Base-by-base conservation (phyloP, 1,139 yeast species). In the Schwanniomyces etchellsii region DNA sequence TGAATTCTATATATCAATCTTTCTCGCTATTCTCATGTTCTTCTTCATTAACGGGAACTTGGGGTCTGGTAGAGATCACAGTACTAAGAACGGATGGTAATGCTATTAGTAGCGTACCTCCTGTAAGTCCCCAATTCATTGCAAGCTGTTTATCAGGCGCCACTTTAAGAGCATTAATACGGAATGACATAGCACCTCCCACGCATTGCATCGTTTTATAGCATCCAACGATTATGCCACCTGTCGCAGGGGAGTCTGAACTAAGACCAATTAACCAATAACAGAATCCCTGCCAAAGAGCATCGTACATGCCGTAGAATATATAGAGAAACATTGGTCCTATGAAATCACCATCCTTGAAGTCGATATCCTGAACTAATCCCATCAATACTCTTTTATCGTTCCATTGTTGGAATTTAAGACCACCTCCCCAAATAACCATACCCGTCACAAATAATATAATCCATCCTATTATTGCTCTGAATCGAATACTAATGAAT, bases 381-480 rank as follows among this genome's bases (percentile, higher is more conserved):
- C 24, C 30, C 3, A 14, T 16, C 5, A 21, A 16, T 29, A 55
- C 50, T 11, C 44, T 72, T 42, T 76, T 61, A 34, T 64, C 65
- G 47, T 55, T 68, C 17, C 55, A 55, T 40, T 56, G 44, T 45
- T 70, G 77, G 54, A 74, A 73, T 36, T 66, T 66, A 37, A 64
- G 61, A 30, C 82, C 81, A 40, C 81, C 79, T 34, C 81, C 81
- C 79, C 81, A 76, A 39, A 77, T 63, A 27, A 59, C 75, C 55
- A 70, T 49, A 14, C 74, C 64, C 12, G 55, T 28, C 16, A 66
- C 43, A 35, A 69, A 63, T 16, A 74, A 44, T 21, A 71, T 35
- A 5, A 32, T 52, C 61, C 66, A 75, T 22, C 74, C 78, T 31
- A 64, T 54, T 30, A 55, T 52, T 25, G 77, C 77, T 42, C 81